phyloP scores from a whole-genome alignment of 306 rosid genomes.

The Cucumis hystrix region DNA sequence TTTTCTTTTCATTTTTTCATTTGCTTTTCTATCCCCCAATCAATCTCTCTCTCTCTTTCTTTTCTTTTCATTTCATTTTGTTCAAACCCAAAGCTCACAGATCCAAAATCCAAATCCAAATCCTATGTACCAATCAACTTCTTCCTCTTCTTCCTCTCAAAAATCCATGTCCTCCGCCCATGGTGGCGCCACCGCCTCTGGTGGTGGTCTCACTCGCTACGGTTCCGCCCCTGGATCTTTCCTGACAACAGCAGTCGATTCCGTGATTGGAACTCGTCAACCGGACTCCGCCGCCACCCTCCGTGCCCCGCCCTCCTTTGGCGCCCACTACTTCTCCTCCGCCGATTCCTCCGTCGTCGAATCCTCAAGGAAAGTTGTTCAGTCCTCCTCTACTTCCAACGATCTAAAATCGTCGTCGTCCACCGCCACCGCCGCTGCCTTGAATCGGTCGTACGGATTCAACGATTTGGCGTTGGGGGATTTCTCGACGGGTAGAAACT shows the following conservation, averaged over 20 bases:
- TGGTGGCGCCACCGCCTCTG: not conserved
- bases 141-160: constrained; percentile 29
- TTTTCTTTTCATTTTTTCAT: no score
- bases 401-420: not conserved
- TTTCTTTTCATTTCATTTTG: not conserved
- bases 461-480: constrained; percentile 17
- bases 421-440: not conserved
- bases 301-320: constrained; percentile 12
- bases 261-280: constrained; percentile 28
- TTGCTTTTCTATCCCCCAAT: not conserved
- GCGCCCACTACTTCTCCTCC: constrained; percentile 20
- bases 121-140: constrained; percentile 34
- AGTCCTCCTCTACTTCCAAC: constrained; percentile 12
- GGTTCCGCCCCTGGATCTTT: constrained; percentile 71
- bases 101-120: not conserved
- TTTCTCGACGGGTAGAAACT: constrained; percentile 7
- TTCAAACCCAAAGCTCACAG: not conserved
- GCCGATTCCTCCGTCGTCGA: constrained; percentile 30
- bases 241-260: constrained; percentile 42
- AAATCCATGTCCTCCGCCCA: constrained; percentile 21
- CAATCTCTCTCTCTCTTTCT: not conserved
- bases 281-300: constrained; percentile 23
- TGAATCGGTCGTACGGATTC: constrained; percentile 32
- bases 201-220: constrained; percentile 45
- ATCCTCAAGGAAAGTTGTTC: constrained; percentile 20